A percentile compares a stretch with the other conserved stretches of the same genome.
Conservation (phyloP, 148 eudicot genomes). For the Fagopyrum esculentum region DNA sequence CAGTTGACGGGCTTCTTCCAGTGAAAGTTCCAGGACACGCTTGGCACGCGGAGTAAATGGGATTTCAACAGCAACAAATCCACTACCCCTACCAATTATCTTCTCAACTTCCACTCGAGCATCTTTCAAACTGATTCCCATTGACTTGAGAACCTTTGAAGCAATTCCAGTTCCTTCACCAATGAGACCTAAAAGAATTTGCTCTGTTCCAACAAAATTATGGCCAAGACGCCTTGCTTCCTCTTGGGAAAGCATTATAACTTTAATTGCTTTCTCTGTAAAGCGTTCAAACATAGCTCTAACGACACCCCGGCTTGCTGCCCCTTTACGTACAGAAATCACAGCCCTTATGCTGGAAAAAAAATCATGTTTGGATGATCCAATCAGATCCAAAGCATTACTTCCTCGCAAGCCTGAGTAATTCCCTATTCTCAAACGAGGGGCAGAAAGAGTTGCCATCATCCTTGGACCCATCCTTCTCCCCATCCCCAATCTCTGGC, state of each 20-base stretch:
- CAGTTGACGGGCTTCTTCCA: constrained; percentile 91
- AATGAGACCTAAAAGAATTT: constrained; percentile 84
- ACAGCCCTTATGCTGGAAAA: constrained; percentile 8
- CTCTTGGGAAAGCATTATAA: constrained; percentile 97
- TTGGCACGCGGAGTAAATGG: constrained; percentile 96
- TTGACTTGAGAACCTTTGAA: constrained; percentile 93
- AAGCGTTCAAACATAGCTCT: constrained; percentile 95
- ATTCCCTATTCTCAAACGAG: constrained; percentile 38
- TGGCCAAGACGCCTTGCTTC: constrained; percentile 92
- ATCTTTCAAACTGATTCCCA: constrained; percentile 92
- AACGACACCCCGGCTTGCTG: constrained; percentile 47
- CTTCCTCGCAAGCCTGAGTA: constrained; percentile 67
- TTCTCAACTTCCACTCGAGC: constrained; percentile 98
- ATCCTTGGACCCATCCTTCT: constrained; percentile 33
- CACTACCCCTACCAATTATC: constrained; percentile 92
- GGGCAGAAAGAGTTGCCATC: constrained; percentile 36
- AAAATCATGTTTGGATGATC: constrained; percentile 8
- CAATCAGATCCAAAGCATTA: constrained; percentile 54
- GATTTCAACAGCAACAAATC: constrained; percentile 88
- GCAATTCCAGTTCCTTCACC: constrained; percentile 99
- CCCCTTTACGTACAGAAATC: constrained; percentile 21
- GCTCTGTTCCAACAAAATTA: constrained; percentile 94
- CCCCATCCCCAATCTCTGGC: constrained; percentile 41
- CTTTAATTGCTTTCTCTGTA: constrained; percentile 96
- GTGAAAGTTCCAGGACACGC: constrained; percentile 84